Percentiles rank a stretch among this genome's conserved stretches.
These are phyloP conservation scores for Talaromyces sp. DNA, from an alignment of 2,329 filamentous ascomycete genomes.

Conservation along the genomic window DNA sequence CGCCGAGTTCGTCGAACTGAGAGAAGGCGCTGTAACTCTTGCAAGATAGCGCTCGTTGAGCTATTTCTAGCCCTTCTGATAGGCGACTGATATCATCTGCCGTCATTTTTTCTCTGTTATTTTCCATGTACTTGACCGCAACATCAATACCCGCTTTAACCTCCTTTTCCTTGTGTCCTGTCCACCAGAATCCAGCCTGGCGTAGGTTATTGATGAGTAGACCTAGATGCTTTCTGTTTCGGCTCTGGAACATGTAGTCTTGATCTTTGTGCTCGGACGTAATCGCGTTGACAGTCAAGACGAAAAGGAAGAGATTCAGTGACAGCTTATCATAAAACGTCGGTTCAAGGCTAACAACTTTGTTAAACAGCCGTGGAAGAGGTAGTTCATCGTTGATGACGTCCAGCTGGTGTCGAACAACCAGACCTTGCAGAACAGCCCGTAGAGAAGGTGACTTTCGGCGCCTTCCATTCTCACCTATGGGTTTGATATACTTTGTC, in stretches of 20 bases:
- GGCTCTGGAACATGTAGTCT: constrained; percentile 84
- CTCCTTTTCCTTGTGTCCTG: constrained; percentile 62
- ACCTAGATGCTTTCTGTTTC: constrained; percentile 61
- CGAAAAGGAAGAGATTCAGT: constrained; percentile 77
- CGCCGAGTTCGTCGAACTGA: constrained; percentile 67
- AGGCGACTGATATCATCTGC: constrained; percentile 57
- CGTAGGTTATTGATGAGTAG: constrained; percentile 71
- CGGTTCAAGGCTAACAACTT: constrained; percentile 67
- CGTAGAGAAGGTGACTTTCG: constrained; percentile 47
- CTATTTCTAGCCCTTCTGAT: constrained; percentile 58
- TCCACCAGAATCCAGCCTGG: constrained; percentile 81
- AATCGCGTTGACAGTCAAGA: constrained; percentile 78
- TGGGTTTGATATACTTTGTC: constrained; percentile 64
- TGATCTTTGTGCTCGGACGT: constrained; percentile 77
- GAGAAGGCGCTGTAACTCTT: constrained; percentile 62
- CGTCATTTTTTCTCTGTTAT: constrained; percentile 55
- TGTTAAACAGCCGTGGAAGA: constrained; percentile 68
- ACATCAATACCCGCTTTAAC: constrained; percentile 60
- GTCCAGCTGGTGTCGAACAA: constrained; percentile 70
- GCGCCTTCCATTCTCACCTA: constrained; percentile 48
- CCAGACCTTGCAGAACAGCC: constrained; percentile 67
- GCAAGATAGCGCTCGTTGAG: constrained; percentile 55
- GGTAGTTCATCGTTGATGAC: constrained; percentile 60
- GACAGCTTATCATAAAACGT: constrained; percentile 79
- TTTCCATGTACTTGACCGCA: constrained; percentile 60